Base-by-base conservation (phyloP, 1,284 basidiomycete species). In the Cryptococcus sp. region DNA sequence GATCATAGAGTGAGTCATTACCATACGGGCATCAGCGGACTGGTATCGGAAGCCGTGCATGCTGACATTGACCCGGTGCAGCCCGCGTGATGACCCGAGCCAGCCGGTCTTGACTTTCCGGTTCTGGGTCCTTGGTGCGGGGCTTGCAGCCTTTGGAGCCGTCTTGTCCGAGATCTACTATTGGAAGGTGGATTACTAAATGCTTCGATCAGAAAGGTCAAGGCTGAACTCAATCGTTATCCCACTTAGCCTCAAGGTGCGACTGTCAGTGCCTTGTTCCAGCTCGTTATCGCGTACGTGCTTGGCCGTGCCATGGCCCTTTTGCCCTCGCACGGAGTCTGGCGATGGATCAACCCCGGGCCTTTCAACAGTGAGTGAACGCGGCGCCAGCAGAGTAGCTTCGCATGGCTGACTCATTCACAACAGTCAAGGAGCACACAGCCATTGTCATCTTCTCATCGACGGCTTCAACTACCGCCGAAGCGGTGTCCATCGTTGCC, bases 391-490 rank as follows among this genome's bases (percentile, higher is more conserved):
- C 15, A 27, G 20, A 15, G 47, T 44, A 55, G 39, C 38, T 61
- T 50, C 60, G 53, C 13, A 38, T 55, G 22, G 13, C 57, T 53
- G 45, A 35, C 7, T 2, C 7, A 35, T 35, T 13, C 5, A 8
- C 13, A 49, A 39, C 56, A 66, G 58, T 59, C 63, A 82, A 83
- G 58, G 84, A 88, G 67, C 84, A 87, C 71, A 84, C 84, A 0
- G 83, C 84, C 27, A 84, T 88, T 41, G 82, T 86, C 20, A 87
- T 88, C 65, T 87, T 88, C 85, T 73, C 86, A 1, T 85, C 84
- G 40, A 85, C 87, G 5, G 86, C 87, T 0, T 82, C 85, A 2
- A 82, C 82, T 5, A 84, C 85, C 0, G 87, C 87, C 0, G 81
- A 87, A 45, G 87, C 83, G 1, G 87, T 87, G 49, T 84, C 86